Base-by-base conservation (phyloP, 2,329 filamentous ascomycete genomes). In the Verticillium longisporum region DNA sequence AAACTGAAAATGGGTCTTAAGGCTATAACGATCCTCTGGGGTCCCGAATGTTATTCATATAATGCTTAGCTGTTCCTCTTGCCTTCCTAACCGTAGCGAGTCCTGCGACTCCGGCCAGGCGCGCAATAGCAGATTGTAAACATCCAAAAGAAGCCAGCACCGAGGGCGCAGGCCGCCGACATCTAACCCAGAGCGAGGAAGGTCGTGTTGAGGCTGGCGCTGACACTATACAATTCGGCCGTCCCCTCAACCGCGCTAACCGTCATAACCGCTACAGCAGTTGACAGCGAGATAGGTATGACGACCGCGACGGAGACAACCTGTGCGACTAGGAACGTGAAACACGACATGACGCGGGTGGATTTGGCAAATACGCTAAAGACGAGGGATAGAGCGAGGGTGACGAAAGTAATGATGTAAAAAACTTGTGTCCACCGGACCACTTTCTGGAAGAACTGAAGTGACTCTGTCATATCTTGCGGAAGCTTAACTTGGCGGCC, bases 61-160 rank as follows among this genome's bases (percentile, higher is more conserved):
- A 36, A 36, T 36, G 5, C 33, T 10, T 10, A 5, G 33, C 33
- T 36, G 10, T 36, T 36, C 33, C 33, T 36, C 33, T 36, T 36
- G 33, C 33, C 6, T 36, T 36, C 6, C 33, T 36, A 36, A 36
- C 33, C 33, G 33, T 5, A 36, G 33, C 33, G 33, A 36, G 33
- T 36, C 33, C 33, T 36, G 33, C 33, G 33, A 36, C 33, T 36
- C 33, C 33, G 73, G 68, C 72, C 74, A 66, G 78, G 76, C 61
- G 84, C 87, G 82, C 92, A 97, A 86, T 93, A 98, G 88, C 94
- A 98, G 69, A 90, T 84, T 74, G 88, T 91, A 74, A 96, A 86
- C 70, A 93, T 78, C 94, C 94, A 98, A 88, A 98, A 97, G 72
- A 97, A 77, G 66, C 85, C 86, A 7, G 89, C 88, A 53, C 75